Evolutionary conservation across 345 rosid species (phyloP).

Genomic region (Garcia nutans): DNA sequence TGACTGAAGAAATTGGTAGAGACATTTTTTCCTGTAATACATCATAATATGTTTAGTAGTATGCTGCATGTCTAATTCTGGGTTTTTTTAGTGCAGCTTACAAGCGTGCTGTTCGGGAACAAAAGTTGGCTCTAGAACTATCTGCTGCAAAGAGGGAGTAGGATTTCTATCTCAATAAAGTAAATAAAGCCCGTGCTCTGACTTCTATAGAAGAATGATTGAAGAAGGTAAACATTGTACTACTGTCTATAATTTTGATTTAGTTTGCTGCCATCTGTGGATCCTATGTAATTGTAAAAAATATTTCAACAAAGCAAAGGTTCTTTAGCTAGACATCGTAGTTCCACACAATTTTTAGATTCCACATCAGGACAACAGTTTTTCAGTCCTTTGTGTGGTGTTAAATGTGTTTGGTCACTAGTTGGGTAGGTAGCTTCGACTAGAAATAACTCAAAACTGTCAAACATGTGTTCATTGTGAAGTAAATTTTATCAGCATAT

Average conservation of each 20-base stretch:
- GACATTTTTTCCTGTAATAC: constrained; percentile 9
- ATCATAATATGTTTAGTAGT: background rate
- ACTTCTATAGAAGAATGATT: constrained; percentile 68
- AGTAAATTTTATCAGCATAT: background rate
- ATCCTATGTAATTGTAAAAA: background rate
- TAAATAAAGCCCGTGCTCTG: constrained; percentile 69
- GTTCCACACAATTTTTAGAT: background rate
- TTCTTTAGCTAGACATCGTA: background rate
- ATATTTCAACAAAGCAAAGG: background rate
- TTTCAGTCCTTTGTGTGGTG: background rate
- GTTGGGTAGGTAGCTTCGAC: background rate
- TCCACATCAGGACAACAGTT: background rate
- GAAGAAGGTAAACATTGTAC: constrained; percentile 57
- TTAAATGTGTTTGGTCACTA: background rate
- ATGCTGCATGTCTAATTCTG: constrained; percentile 19
- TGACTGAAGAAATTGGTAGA: constrained; percentile 80
- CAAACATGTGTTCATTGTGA: background rate
- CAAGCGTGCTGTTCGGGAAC: constrained; percentile 75
- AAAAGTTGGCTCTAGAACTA: constrained; percentile 73
- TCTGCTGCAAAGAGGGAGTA: constrained; percentile 91
- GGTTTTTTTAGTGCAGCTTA: constrained; percentile 53
- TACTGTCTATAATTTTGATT: background rate
- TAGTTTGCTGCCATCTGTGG: background rate
- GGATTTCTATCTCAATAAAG: constrained; percentile 77
- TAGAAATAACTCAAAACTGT: background rate